Evolutionary conservation across 1,139 yeast genomes (phyloP).

Genomic region (Candida sanyaensis): DNA sequence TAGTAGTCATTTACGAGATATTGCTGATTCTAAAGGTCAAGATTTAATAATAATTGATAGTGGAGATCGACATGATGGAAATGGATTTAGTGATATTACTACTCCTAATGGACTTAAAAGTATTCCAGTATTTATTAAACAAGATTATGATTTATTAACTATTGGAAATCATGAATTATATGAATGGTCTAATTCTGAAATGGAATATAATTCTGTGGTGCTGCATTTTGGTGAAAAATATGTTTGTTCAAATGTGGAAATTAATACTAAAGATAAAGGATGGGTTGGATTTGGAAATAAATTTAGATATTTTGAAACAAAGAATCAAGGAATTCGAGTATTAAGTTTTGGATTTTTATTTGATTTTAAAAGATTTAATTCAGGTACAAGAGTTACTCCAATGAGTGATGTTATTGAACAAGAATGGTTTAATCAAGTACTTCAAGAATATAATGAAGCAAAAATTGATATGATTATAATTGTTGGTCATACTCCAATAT

Average conservation of each 20-base stretch:
- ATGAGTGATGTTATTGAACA: slow-evolving; percentile 56
- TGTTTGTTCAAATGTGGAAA: slow-evolving; percentile 82
- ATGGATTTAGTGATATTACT: slow-evolving; percentile 83
- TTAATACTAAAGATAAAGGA: slow-evolving; percentile 44
- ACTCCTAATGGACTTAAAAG: slow-evolving; percentile 67
- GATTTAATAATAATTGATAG: slow-evolving; percentile 81
- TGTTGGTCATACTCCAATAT: slow-evolving; percentile 81
- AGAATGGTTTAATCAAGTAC: slow-evolving; percentile 63
- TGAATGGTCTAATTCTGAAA: slow-evolving; percentile 60
- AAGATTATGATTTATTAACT: slow-evolving; percentile 77
- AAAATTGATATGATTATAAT: slow-evolving; percentile 67
- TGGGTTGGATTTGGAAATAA: slow-evolving; percentile 70
- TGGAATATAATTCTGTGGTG: slow-evolving; percentile 65
- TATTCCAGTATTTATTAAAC: slow-evolving; percentile 61
- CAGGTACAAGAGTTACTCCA: slow-evolving; percentile 63
- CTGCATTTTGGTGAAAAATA: slow-evolving; percentile 64
- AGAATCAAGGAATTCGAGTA: slow-evolving; percentile 50
- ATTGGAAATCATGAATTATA: slow-evolving; percentile 94
- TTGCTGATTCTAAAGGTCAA: slow-evolving; percentile 46
- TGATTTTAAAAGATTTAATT: slow-evolving; percentile 66
- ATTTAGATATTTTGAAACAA: slow-evolving; percentile 66
- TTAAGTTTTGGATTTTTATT: slow-evolving; percentile 81
- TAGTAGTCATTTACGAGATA: slow-evolving; percentile 45
- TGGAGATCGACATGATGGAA: slow-evolving; percentile 96
- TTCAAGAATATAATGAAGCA: slow-evolving; percentile 53